phyloP scores from a whole-genome alignment of 768 basidiomycete genomes.

The Auriscalpium orientale region DNA sequence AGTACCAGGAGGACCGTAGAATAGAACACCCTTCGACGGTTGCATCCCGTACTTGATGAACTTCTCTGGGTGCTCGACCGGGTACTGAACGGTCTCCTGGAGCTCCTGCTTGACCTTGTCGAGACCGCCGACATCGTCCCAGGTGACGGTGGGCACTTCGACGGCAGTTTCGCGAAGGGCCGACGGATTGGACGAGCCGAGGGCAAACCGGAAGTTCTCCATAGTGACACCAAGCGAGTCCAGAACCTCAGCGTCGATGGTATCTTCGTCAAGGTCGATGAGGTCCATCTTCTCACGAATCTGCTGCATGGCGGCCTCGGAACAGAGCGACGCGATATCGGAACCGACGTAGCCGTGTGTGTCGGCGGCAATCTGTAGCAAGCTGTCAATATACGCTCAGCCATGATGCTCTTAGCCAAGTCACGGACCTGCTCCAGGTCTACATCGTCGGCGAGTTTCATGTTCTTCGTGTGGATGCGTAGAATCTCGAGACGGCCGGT shows the following conservation, averaged over 20 bases:
- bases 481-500: constrained; percentile 98
- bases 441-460: constrained; percentile 96
- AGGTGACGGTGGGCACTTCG: constrained; percentile 96
- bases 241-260: constrained; percentile 98
- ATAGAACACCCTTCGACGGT: constrained; percentile 97
- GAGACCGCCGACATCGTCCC: constrained; percentile 99
- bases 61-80: constrained; percentile 99
- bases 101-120: constrained; percentile 99
- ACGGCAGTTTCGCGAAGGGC: constrained; percentile 99
- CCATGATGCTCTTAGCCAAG: neutral
- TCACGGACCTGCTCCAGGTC: constrained; percentile 82
- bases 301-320: constrained; percentile 99
- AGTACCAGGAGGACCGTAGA: constrained; percentile 99
- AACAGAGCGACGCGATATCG: constrained; percentile 94
- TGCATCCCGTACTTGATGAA: constrained; percentile 99
- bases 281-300: constrained; percentile 99
- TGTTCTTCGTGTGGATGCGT: constrained; percentile 99
- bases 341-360: constrained; percentile 99
- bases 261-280: constrained; percentile 93
- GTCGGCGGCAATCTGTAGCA: constrained; percentile 84
- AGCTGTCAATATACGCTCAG: constrained; percentile 5
- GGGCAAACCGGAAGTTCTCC: constrained; percentile 99
- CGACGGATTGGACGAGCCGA: constrained; percentile 95
- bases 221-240: constrained; percentile 98
- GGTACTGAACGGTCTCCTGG: constrained; percentile 99